A percentile compares a stretch with the other conserved stretches of the same genome.
Evolutionary conservation across 495 filamentous ascomycete genomes (phyloP).

Genomic region (Lindgomyces ingoldianus): DNA sequence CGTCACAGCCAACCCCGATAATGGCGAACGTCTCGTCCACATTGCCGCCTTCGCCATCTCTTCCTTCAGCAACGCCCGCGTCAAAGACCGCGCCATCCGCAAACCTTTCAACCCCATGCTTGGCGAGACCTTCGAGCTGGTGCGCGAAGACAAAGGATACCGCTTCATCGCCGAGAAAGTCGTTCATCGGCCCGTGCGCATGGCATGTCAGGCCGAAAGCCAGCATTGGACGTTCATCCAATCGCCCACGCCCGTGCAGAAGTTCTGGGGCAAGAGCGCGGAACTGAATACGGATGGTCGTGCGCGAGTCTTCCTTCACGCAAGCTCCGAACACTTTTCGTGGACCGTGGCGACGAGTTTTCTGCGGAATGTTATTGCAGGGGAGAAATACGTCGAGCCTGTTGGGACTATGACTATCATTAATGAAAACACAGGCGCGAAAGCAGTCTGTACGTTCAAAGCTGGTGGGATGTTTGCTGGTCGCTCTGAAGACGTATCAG

Average conservation of each 20-base stretch:
- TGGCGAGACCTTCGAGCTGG: conserved; percentile 91
- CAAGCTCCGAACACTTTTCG: conserved; percentile 72
- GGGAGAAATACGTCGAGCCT: conserved; percentile 97
- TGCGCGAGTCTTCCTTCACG: conserved; percentile 70
- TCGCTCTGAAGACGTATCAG: conserved; percentile 82
- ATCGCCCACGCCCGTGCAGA: conserved; percentile 83
- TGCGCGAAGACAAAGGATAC: conserved; percentile 85
- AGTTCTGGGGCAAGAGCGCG: conserved; percentile 97
- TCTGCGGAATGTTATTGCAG: conserved; percentile 92
- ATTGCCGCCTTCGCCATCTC: conserved; percentile 91
- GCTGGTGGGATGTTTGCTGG: conserved; percentile 95
- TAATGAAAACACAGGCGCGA: conserved; percentile 78
- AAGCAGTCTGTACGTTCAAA: conserved; percentile 82
- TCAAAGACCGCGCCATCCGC: conserved; percentile 86
- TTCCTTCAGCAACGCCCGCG: conserved; percentile 72
- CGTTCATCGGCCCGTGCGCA: conserved; percentile 82
- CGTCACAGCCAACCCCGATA: conserved; percentile 54
- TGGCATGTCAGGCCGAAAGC: conserved; percentile 90
- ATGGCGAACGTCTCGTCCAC: conserved; percentile 72
- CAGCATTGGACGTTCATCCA: conserved; percentile 82
- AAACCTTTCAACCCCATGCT: conserved; percentile 99
- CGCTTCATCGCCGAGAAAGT: conserved; percentile 93
- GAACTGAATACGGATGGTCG: conserved; percentile 91
- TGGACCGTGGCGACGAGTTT: conserved; percentile 86
- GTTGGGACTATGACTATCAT: conserved; percentile 80